These are phyloP conservation scores for Saccharomyces hybrid DNA, from an alignment of 1,139 yeast species.

Conservation along the genomic window DNA sequence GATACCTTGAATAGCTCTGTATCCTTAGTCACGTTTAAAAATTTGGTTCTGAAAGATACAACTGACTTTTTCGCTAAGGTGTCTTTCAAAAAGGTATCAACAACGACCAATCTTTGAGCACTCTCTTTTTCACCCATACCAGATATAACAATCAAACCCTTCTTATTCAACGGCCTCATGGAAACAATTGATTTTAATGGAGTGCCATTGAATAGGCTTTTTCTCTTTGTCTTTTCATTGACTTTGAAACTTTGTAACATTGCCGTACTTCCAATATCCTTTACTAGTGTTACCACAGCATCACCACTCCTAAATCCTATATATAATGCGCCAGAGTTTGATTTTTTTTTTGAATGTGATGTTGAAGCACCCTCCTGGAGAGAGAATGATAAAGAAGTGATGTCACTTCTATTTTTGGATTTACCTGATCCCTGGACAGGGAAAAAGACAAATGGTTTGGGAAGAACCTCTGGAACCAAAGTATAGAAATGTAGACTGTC, in stretches of 20 bases:
- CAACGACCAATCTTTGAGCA: slow-evolving; percentile 6
- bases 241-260: background rate
- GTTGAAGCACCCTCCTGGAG: background rate
- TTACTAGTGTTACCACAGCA: background rate
- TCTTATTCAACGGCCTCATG: background rate
- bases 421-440: background rate
- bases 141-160: slow-evolving; percentile 2
- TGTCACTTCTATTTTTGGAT: background rate
- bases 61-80: background rate
- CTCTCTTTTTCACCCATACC: background rate
- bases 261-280: background rate
- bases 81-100: slow-evolving; percentile 5
- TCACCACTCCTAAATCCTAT: background rate
- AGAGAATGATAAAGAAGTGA: background rate
- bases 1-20: slow-evolving; percentile 17
- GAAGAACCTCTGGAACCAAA: background rate
- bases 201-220: background rate
- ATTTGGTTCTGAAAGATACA: slow-evolving; percentile 11
- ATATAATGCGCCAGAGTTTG: background rate
- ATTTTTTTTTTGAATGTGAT: background rate
- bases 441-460: background rate
- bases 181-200: slow-evolving; percentile 1
- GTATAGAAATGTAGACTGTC: background rate
- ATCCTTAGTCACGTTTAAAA: slow-evolving; percentile 15
- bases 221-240: background rate